These are phyloP conservation scores for Dryadomyces quercus-mongolicae DNA, from an alignment of 2,329 filamentous ascomycete species.

Conservation along the genomic window DNA sequence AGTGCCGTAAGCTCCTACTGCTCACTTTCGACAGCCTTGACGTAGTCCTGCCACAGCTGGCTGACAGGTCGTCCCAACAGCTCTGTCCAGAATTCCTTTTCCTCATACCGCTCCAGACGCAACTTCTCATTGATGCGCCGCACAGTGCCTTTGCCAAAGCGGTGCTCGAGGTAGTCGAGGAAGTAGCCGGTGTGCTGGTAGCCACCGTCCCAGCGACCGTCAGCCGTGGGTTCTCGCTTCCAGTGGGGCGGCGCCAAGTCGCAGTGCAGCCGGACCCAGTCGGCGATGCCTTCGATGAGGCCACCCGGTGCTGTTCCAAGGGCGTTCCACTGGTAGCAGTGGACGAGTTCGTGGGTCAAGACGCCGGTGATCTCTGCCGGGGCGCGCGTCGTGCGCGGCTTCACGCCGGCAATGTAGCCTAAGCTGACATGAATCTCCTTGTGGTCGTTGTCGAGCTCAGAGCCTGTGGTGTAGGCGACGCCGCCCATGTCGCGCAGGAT, in stretches of 20 bases:
- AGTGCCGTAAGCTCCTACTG: too few species aligned
- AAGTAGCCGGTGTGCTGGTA: slow-evolving; percentile 92
- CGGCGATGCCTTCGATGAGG: slow-evolving; percentile 80
- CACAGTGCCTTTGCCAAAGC: slow-evolving; percentile 47
- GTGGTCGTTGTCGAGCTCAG: slow-evolving; percentile 68
- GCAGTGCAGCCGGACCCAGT: slow-evolving; percentile 75
- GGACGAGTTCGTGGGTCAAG: slow-evolving; percentile 83
- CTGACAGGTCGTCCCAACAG: slow-evolving; percentile 55
- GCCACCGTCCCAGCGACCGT: slow-evolving; percentile 67
- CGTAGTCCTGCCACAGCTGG: slow-evolving; percentile 67
- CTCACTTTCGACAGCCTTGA: background rate
- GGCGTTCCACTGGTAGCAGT: slow-evolving; percentile 80
- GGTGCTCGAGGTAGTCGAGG: slow-evolving; percentile 67
- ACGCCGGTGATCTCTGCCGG: slow-evolving; percentile 66
- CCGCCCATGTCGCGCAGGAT: slow-evolving; percentile 69
- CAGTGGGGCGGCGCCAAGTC: slow-evolving; percentile 72
- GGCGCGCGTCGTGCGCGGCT: slow-evolving; percentile 25
- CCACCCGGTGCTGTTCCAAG: slow-evolving; percentile 54
- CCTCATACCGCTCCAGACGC: slow-evolving; percentile 48
- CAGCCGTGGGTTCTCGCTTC: slow-evolving; percentile 38
- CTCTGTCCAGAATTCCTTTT: slow-evolving; percentile 53
- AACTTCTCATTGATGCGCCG: slow-evolving; percentile 56
- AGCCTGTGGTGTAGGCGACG: slow-evolving; percentile 80
- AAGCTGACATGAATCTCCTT: slow-evolving; percentile 89
- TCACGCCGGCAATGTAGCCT: slow-evolving; percentile 50